phyloP scores from a whole-genome alignment of 345 rosid species.

The Rhizophora apiculata region DNA sequence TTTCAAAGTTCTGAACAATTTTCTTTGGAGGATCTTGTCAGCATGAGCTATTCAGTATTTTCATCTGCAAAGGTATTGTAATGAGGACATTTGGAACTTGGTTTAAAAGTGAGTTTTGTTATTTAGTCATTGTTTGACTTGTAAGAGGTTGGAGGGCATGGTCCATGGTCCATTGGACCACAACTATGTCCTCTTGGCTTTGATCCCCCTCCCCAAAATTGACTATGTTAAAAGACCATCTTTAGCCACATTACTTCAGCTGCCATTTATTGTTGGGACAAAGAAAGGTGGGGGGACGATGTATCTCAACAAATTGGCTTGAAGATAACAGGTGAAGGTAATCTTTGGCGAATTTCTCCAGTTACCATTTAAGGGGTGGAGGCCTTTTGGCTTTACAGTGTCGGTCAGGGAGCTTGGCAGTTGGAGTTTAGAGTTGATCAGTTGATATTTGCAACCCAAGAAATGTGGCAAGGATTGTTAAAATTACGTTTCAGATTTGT shows the following conservation, averaged over 20 bases:
- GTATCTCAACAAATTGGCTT: not conserved
- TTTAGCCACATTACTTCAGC: no score
- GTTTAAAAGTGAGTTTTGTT: not conserved
- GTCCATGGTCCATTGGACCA: no score
- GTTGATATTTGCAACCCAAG: not conserved
- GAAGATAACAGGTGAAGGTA: not conserved
- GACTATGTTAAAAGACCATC: no score
- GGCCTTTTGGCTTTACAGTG: not conserved
- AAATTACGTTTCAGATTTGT: not conserved
- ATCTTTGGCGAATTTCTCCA: not conserved
- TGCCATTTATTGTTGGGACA: no score
- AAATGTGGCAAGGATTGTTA: not conserved
- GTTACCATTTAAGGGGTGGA: not conserved
- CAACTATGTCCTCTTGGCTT: no score
- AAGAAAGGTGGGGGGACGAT: no score
- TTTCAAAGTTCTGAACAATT: slow-evolving; percentile 63
- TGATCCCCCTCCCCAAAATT: no score
- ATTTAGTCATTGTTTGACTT: not conserved
- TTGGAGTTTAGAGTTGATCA: not conserved
- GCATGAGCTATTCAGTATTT: slow-evolving; percentile 56
- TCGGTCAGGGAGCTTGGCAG: not conserved
- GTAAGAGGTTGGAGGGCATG: no score
- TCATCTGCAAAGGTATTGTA: slow-evolving; percentile 61
- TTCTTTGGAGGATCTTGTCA: slow-evolving; percentile 66
- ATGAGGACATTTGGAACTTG: not conserved